Conservation (phyloP, 352 stramenopile species). For the Pythium aristosporum region DNA sequence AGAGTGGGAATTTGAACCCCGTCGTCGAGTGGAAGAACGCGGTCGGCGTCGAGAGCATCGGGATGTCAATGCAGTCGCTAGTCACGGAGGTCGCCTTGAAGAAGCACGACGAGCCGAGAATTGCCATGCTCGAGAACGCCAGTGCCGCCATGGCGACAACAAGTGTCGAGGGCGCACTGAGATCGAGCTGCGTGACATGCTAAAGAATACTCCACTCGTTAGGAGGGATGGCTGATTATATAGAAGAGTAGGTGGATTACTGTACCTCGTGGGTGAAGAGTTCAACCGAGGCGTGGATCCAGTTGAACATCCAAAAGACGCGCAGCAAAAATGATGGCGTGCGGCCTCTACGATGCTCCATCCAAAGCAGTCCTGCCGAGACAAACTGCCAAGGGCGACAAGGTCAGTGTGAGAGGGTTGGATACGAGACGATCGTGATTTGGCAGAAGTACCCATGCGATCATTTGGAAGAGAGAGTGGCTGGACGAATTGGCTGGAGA, state of each 20-base stretch:
- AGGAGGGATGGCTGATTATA: neutral
- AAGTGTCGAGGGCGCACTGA: conserved; percentile 11
- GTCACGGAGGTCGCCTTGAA: conserved; percentile 49
- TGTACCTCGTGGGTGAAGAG: conserved; percentile 40
- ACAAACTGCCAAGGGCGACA: neutral
- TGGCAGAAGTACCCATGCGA: conserved; percentile 48
- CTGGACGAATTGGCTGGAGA: conserved; percentile 3
- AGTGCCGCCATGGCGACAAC: conserved; percentile 31
- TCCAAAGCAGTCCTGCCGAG: conserved; percentile 49
- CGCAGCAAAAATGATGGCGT: conserved; percentile 56
- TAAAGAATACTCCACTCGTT: neutral
- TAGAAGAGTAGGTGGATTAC: neutral
- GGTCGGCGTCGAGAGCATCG: conserved; percentile 50
- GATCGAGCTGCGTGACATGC: conserved; percentile 22
- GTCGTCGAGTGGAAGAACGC: conserved; percentile 53
- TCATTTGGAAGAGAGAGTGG: conserved; percentile 50
- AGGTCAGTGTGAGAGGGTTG: neutral
- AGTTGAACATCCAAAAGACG: conserved; percentile 63
- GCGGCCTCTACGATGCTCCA: conserved; percentile 67
- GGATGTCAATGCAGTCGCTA: conserved; percentile 48
- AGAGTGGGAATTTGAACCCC: conserved; percentile 37
- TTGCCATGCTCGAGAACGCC: conserved; percentile 38
- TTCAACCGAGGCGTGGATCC: conserved; percentile 44
- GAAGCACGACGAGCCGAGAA: conserved; percentile 56
- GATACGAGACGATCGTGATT: neutral